These are phyloP conservation scores for Kodamaea restingae DNA, from an alignment of 805 yeast genomes.

Conservation along the genomic window DNA sequence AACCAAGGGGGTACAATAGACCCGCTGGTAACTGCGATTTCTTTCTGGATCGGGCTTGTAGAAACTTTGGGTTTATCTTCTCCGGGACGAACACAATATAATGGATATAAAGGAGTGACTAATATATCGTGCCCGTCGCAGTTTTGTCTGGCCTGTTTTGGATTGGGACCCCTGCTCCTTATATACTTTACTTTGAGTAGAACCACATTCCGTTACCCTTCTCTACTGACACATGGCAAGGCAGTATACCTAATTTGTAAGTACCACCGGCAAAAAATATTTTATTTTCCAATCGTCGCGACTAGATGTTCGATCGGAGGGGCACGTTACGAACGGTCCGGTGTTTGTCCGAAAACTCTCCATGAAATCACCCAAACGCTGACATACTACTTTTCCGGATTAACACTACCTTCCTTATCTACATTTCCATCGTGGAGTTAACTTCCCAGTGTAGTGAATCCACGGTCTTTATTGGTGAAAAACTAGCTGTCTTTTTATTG, in stretches of 20 bases:
- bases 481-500: too few species aligned
- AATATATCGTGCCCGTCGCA: conserved; percentile 2
- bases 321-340: too few species aligned
- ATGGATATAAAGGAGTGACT: conserved; percentile 5
- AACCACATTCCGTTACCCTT: background rate
- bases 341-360: too few species aligned
- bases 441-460: too few species aligned
- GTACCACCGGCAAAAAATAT: background rate
- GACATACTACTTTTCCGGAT: too few species aligned
- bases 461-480: too few species aligned
- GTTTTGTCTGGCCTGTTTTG: background rate
- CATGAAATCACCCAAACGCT: too few species aligned
- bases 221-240: conserved; percentile 1
- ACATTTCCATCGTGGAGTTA: too few species aligned
- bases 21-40: background rate
- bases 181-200: conserved; percentile 1
- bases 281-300: background rate
- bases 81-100: conserved; percentile 2
- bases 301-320: too few species aligned
- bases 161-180: background rate
- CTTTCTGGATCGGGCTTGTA: background rate
- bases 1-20: conserved; percentile 1
- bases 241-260: background rate
- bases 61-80: background rate
- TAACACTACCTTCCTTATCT: too few species aligned